Base-by-base conservation (phyloP, 495 filamentous ascomycete genomes). In the Penicillium antarcticum region DNA sequence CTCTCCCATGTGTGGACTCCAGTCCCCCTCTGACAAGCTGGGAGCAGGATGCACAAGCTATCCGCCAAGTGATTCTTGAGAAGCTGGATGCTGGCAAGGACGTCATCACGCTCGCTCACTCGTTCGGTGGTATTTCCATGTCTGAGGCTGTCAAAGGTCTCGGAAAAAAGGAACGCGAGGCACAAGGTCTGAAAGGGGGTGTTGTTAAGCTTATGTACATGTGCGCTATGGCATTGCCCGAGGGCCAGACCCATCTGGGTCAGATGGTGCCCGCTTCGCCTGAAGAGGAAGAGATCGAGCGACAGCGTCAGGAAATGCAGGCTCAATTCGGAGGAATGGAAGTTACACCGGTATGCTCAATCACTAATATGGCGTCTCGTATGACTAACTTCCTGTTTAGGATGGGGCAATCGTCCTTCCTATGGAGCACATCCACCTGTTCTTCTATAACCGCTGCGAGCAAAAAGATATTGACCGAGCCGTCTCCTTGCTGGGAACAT, bases 151-250 rank as follows among this genome's bases (percentile, higher is more conserved):
- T 66, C 7, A 62, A 71, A 13, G 63, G 64, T 5, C 51, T 78
- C 14, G 60, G 65, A 5, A 72, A 72, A 43, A 41, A 56, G 13
- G 73, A 69, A 8, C 61, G 77, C 34, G 53, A 69, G 21, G 57
- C 58, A 17, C 38, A 70, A 51, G 75, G 73, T 1, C 61, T 71
- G 39, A 57, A 63, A 31, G 66, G 67, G 0, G 72, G 74, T 0
- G 61, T 80, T 5, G 44, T 71, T 2, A 60, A 67, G 31, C 32
- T 80, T 21, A 49, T 70, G 4, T 79, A 76, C 47, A 70, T 72
- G 62, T 57, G 52, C 14, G 62, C 62, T 0, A 63, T 68, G 62
- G 60, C 56, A n/a, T 32, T 68, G 14, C 62, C 62, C 2, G 37
- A 60, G 23, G 65, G 59, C 7, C 55, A 63, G 36, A 65, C 45